Evolutionary conservation across 2,329 filamentous ascomycete species (phyloP), one percentile per base, ranked within the genome.

Genomic region (Coniochaeta hoffmannii): DNA sequence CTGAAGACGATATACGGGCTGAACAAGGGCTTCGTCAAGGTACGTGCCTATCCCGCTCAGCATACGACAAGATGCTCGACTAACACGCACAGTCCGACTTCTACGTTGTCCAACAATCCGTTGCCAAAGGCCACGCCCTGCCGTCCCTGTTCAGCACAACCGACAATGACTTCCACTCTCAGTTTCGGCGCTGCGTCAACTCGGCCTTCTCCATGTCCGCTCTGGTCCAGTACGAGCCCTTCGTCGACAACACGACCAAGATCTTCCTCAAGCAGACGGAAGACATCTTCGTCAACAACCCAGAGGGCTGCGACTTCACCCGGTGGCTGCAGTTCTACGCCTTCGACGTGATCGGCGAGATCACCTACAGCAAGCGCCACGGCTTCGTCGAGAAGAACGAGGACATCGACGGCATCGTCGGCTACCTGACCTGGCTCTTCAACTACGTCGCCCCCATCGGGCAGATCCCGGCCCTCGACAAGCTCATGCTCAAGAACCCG

Each of bases 11-110:
- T 94, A 46, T 95, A 94, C 67, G 89, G 89, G 0, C 70, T 93
- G 44, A 93, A 92, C 67, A 92, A 92, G 69, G 88, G 88, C 0
- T 88, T 90, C 62, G 73, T 81, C 50, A 94, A 94, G 81, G 88
- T 88, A 50, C 26, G n/a, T 19, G 12, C n/a, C 26, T 17, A 22
- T 15, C 50, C 7, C 8, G 50, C 10, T 7, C 19, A 12, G 10
- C 17, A 12, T 52, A 10, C 2, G 22, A 46, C 19, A 19, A 32
- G 8, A 15, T 15, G n/a, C 34, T 14, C 7, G 9, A 41, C 14
- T 34, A n/a, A 52, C 19, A 30, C 26, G 53, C 26, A 8, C 54
- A 89, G 85, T 90, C 87, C 30, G 85, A 89, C 60, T 93, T 93
- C 67, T 93, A 93, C 65, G 81, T 87, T 0, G 87, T 92, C 3